phyloP scores from a whole-genome alignment of 805 yeast species.

The Hanseniaspora pseudoguilliermondii region DNA sequence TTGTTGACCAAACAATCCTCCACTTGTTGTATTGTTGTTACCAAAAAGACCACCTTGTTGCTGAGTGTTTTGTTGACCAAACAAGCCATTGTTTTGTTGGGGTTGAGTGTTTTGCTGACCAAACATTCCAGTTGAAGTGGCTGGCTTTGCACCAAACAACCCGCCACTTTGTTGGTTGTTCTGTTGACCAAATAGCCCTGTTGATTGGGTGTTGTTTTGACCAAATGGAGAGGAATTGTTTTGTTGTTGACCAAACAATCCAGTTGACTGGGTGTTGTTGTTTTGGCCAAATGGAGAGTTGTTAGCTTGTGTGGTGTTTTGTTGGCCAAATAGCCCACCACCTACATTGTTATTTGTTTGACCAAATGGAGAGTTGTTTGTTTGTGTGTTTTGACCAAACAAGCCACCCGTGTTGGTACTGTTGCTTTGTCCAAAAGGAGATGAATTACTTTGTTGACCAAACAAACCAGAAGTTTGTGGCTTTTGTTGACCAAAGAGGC shows the following conservation, averaged over 20 bases:
- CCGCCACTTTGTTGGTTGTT: constrained; percentile 21
- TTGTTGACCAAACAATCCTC: constrained; percentile 19
- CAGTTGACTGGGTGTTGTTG: constrained; percentile 24
- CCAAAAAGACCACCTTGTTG: constrained; percentile 21
- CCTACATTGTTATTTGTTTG: constrained; percentile 20
- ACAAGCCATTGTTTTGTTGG: constrained; percentile 16
- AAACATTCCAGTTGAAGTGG: constrained; percentile 31
- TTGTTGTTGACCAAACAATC: constrained; percentile 28
- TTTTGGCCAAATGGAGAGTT: constrained; percentile 22
- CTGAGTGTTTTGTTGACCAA: constrained; percentile 13
- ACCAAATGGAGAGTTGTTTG: constrained; percentile 22
- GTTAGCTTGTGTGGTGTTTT: constrained; percentile 21
- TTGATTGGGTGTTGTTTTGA: constrained; percentile 23
- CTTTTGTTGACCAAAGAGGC: constrained; percentile 29
- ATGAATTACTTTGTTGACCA: constrained; percentile 21
- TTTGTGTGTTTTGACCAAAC: constrained; percentile 21
- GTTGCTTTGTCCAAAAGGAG: constrained; percentile 23
- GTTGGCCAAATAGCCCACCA: constrained; percentile 31
- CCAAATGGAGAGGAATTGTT: constrained; percentile 22
- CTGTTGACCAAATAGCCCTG: constrained; percentile 29
- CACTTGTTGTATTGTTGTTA: constrained; percentile 15
- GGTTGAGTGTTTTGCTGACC: constrained; percentile 25
- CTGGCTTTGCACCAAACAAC: constrained; percentile 33
- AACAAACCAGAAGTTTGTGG: constrained; percentile 26
- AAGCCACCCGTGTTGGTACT: constrained; percentile 20